Percentiles rank a stretch among this genome's conserved stretches.
Conservation (phyloP, 2,329 filamentous ascomycete species). For the Hypomyces rosellus region DNA sequence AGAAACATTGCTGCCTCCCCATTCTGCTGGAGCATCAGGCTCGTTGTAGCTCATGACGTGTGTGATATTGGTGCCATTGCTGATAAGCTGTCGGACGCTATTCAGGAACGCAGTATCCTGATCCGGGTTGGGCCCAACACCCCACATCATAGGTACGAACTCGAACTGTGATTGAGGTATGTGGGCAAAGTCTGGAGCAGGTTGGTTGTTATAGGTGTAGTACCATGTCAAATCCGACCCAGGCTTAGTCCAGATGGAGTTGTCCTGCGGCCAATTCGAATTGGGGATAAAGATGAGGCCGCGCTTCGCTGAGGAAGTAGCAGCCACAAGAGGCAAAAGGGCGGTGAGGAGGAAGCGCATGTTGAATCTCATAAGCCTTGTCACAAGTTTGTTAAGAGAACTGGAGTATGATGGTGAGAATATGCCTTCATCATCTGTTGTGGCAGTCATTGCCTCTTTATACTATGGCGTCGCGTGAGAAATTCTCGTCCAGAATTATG, state of each 20-base stretch:
- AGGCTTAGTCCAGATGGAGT: slow-evolving; percentile 54
- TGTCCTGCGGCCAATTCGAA: slow-evolving; percentile 49
- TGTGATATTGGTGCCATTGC: slow-evolving; percentile 48
- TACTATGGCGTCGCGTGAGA: too few species aligned
- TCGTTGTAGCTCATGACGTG: slow-evolving; percentile 74
- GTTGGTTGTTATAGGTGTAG: slow-evolving; percentile 66
- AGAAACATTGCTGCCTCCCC: slow-evolving; percentile 57
- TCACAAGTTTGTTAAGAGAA: too few species aligned
- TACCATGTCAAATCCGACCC: slow-evolving; percentile 69
- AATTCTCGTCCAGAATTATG: too few species aligned
- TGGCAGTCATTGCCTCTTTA: too few species aligned
- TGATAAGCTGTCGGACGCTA: slow-evolving; percentile 50
- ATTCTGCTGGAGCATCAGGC: slow-evolving; percentile 52
- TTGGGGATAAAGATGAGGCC: slow-evolving; percentile 65
- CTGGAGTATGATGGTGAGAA: too few species aligned
- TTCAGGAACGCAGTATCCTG: slow-evolving; percentile 55
- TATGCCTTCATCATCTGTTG: too few species aligned
- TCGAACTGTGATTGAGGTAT: slow-evolving; percentile 52
- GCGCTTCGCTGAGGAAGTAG: slow-evolving; percentile 48
- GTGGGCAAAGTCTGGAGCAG: slow-evolving; percentile 46
- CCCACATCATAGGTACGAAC: slow-evolving; percentile 81
- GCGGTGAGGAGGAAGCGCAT: slow-evolving; percentile 1
- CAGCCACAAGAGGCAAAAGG: slow-evolving; percentile 15
- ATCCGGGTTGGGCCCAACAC: slow-evolving; percentile 39
- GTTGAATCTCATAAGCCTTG: too few species aligned